These are phyloP conservation scores for Penicillium angulare DNA, from an alignment of 495 filamentous ascomycete species.

Conservation along the genomic window DNA sequence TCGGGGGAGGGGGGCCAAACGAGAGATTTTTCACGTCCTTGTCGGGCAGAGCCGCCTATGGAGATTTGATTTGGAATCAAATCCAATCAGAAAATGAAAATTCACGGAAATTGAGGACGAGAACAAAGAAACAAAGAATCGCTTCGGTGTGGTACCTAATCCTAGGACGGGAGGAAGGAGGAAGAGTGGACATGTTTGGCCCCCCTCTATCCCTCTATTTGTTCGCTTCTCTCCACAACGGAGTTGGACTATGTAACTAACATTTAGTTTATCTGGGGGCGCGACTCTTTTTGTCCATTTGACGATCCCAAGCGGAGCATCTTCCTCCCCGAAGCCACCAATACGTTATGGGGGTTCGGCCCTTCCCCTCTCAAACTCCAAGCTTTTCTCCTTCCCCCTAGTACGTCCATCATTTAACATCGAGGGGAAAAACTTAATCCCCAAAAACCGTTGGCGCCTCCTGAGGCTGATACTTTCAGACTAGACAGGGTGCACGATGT, in stretches of 20 bases:
- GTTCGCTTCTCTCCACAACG: not conserved
- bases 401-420: not conserved
- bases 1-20: not conserved
- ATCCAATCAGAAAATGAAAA: not conserved
- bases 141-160: not conserved
- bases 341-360: not conserved
- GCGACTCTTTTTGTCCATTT: no score
- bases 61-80: no score
- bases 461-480: constrained; percentile 20
- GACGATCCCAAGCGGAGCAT: no score
- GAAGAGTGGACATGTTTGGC: not conserved
- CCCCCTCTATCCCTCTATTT: not conserved
- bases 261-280: no score
- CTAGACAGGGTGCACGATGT: constrained; percentile 22
- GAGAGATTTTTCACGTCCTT: not conserved
- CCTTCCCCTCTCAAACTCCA: not conserved
- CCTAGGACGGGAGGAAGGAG: no score
- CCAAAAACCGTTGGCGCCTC: constrained; percentile 21
- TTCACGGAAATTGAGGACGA: not conserved
- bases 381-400: not conserved
- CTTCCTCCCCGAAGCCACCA: not conserved
- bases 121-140: constrained; percentile 1
- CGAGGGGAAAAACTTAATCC: not conserved
- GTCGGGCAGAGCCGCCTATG: not conserved
- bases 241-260: no score